phyloP scores from a whole-genome alignment of 441 rosid genomes.

The Lepidium campestre region DNA sequence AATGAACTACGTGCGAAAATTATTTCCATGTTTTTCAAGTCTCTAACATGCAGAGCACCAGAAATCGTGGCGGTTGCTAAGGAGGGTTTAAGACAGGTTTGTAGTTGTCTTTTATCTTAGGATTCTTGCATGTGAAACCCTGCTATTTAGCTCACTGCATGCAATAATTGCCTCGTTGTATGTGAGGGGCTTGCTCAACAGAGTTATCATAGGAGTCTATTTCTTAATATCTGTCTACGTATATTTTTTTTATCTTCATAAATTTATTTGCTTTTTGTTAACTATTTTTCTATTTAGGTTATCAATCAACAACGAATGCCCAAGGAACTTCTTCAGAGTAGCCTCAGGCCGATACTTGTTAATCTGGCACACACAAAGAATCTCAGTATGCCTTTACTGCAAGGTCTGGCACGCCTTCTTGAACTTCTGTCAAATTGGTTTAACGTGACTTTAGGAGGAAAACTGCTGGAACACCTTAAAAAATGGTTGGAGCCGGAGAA shows the following conservation, averaged over 20 bases:
- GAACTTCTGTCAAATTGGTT: conserved; percentile 98
- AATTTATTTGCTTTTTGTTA: not conserved
- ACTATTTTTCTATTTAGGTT: conserved; percentile 44
- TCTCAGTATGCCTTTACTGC: conserved; percentile 98
- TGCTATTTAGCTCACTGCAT: conserved; percentile 3
- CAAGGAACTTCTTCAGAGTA: conserved; percentile 96
- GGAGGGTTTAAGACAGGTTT: conserved; percentile 96
- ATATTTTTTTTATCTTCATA: not conserved
- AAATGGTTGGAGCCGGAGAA: conserved; percentile 99
- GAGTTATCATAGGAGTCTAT: conserved; percentile 11
- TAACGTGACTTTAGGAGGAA: conserved; percentile 95
- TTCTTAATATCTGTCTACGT: not conserved
- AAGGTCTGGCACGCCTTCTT: conserved; percentile 96
- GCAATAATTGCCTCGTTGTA: conserved; percentile 4
- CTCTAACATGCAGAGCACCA: conserved; percentile 89
- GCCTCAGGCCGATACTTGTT: conserved; percentile 95
- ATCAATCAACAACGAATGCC: conserved; percentile 98
- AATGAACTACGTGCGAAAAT: conserved; percentile 88
- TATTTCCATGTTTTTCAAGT: conserved; percentile 98
- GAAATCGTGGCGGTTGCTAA: conserved; percentile 99
- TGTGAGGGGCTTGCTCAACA: not conserved
- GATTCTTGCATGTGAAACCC: not conserved
- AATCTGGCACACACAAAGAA: conserved; percentile 97
- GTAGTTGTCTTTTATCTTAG: conserved; percentile 11
- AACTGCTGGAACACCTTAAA: conserved; percentile 96